phyloP scores from a whole-genome alignment of 73 alveolate genomes.

The Paramecium sexaurelia region DNA sequence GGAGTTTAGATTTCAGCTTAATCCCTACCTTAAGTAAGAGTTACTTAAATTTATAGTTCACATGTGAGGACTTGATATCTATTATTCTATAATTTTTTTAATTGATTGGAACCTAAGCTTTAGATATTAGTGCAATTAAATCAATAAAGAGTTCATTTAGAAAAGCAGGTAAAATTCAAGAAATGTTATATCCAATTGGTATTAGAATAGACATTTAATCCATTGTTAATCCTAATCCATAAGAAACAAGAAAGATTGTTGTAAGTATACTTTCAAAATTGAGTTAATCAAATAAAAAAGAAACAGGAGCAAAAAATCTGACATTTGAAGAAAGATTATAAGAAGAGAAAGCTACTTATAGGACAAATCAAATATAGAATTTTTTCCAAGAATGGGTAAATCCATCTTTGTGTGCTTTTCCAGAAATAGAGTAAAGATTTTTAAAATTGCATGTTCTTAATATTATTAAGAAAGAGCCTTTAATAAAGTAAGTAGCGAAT shows the following conservation, averaged over 20 bases:
- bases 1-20: not conserved
- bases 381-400: conserved; percentile 28
- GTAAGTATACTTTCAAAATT: not conserved
- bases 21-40: not conserved
- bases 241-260: not conserved
- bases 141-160: conserved; percentile 1
- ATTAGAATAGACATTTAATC: not conserved
- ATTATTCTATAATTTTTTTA: not conserved
- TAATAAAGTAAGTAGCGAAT: not conserved
- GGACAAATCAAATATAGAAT: not conserved
- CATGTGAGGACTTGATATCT: not conserved
- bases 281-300: not conserved
- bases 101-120: not conserved
- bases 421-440: not conserved
- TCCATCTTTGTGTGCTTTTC: not conserved
- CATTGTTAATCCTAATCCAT: not conserved
- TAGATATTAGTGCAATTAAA: not conserved
- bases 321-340: not conserved
- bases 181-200: not conserved
- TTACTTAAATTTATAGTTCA: not conserved
- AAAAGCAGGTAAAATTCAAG: conserved; percentile 30
- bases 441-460: not conserved
- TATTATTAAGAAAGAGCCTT: not conserved
- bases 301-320: not conserved
- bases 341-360: not conserved